Percentiles rank a stretch among this genome's conserved stretches.
Evolutionary conservation across 495 filamentous ascomycete genomes (phyloP).

Genomic region (Aspergillus cavernicola): DNA sequence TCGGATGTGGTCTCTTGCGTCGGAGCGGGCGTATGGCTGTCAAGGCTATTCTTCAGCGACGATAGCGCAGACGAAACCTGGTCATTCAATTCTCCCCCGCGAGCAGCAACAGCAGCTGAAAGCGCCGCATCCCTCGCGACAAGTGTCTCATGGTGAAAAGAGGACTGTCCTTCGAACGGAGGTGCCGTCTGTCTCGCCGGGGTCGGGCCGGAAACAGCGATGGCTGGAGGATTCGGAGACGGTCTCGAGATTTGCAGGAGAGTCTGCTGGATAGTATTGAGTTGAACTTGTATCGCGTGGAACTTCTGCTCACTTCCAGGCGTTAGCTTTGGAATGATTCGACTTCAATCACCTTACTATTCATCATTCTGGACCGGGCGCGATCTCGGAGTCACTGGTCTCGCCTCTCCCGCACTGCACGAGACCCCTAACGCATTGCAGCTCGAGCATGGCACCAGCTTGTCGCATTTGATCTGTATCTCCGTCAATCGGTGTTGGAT

Average conservation of each 20-base stretch:
- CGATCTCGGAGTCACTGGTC: background rate
- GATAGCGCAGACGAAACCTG: slow-evolving; percentile 22
- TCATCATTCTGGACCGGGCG: slow-evolving; percentile 2
- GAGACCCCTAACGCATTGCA: slow-evolving; percentile 20
- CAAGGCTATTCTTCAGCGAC: slow-evolving; percentile 18
- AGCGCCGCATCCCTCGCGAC: slow-evolving; percentile 25
- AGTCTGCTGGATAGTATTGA: slow-evolving; percentile 16
- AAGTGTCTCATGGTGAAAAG: slow-evolving; percentile 25
- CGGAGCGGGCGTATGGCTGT: slow-evolving; percentile 4
- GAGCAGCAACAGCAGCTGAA: slow-evolving; percentile 16
- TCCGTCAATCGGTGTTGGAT: background rate
- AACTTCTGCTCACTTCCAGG: slow-evolving; percentile 18
- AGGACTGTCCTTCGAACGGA: slow-evolving; percentile 27
- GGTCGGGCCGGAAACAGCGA: slow-evolving; percentile 2
- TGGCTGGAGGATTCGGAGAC: background rate
- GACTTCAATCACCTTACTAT: slow-evolving; percentile 12
- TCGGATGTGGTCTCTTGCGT: background rate
- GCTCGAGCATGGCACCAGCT: slow-evolving; percentile 21
- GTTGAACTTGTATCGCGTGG: slow-evolving; percentile 22
- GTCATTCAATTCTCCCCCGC: slow-evolving; percentile 9
- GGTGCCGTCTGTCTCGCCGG: slow-evolving; percentile 14
- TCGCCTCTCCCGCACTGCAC: slow-evolving; percentile 11
- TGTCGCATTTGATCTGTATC: slow-evolving; percentile 26
- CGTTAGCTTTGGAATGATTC: background rate
- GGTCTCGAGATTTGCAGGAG: slow-evolving; percentile 13